phyloP scores from a whole-genome alignment of 176 grass and related monocot genomes.

The Carex myosuroides region DNA sequence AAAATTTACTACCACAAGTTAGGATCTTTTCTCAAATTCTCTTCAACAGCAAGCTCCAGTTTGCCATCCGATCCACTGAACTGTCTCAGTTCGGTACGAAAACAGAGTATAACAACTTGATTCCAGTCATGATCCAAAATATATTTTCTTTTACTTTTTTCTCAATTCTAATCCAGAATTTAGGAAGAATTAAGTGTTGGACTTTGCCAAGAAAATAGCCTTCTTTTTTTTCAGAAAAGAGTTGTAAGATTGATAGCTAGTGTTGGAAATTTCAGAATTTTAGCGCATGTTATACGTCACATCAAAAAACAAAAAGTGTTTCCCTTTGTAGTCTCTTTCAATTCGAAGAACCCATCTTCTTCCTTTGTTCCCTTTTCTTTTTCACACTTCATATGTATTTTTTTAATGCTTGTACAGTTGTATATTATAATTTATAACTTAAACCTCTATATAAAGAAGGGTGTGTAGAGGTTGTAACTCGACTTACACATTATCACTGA shows the following conservation, averaged over 20 bases:
- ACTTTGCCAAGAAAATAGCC: neutral
- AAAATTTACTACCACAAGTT: neutral
- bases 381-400: neutral
- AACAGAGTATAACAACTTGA: neutral
- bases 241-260: neutral
- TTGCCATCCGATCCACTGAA: too few species aligned
- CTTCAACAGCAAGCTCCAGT: too few species aligned
- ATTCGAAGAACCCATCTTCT: neutral
- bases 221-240: neutral
- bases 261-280: too few species aligned
- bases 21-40: neutral
- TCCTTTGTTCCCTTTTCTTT: neutral
- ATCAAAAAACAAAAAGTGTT: slow-evolving; percentile 4
- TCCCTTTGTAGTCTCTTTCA: neutral
- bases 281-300: neutral
- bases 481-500: neutral
- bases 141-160: neutral
- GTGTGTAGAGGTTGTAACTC: neutral
- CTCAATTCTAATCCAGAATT: neutral
- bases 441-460: slow-evolving; percentile 7
- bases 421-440: neutral
- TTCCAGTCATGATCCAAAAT: neutral
- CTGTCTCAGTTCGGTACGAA: too few species aligned
- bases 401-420: neutral
- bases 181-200: neutral